Evolutionary conservation across 225 moss, liverwort and hornwort genomes (phyloP).

Genomic region (Pleurozium schreberi): DNA sequence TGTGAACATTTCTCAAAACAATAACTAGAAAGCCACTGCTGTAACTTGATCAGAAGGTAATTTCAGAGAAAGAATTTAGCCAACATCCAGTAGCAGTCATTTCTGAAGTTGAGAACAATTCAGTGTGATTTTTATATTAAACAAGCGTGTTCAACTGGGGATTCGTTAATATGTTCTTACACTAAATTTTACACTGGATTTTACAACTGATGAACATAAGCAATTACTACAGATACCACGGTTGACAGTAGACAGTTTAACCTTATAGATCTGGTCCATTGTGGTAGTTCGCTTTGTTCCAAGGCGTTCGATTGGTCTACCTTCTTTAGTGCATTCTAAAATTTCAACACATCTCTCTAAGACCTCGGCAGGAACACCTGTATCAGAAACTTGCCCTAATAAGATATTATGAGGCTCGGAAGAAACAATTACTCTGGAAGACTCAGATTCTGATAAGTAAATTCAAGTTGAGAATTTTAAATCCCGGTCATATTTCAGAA

Average conservation of each 20-base stretch:
- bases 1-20: neutral
- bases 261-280: conserved; percentile 62
- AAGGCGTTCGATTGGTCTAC: conserved; percentile 49
- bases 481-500: neutral
- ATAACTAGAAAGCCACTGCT: neutral
- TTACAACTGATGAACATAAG: neutral
- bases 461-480: neutral
- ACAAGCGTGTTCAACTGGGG: neutral
- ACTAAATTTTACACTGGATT: neutral
- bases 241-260: conserved; percentile 2
- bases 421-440: neutral
- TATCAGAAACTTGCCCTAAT: neutral
- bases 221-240: neutral
- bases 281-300: conserved; percentile 32
- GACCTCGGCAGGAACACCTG: conserved; percentile 57
- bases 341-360: conserved; percentile 54
- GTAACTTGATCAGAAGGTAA: neutral
- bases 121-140: neutral
- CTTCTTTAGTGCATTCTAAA: conserved; percentile 29
- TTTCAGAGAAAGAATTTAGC: neutral
- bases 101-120: neutral
- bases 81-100: neutral
- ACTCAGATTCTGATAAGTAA: neutral
- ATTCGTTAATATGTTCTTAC: neutral
- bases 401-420: neutral